Percentiles rank a stretch among this genome's conserved stretches.
These are phyloP conservation scores for Beauveria scarabaeidicola DNA, from an alignment of 2,329 filamentous ascomycete genomes.

Conservation along the genomic window DNA sequence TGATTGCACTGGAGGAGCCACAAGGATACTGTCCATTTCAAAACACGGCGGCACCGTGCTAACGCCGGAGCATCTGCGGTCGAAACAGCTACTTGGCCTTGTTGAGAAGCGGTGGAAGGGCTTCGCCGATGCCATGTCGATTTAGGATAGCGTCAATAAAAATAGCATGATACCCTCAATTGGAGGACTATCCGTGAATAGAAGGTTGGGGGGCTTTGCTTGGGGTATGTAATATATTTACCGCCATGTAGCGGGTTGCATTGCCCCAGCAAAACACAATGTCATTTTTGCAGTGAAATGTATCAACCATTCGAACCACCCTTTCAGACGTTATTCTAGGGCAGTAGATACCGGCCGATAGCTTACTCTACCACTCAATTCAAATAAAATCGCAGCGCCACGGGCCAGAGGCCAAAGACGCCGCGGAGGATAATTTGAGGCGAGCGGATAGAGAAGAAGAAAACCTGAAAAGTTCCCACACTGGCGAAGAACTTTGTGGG, in stretches of 20 bases:
- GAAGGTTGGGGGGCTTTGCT: neutral
- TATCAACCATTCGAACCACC: constrained; percentile 79
- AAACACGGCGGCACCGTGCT: constrained; percentile 74
- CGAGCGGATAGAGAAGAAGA: constrained; percentile 30
- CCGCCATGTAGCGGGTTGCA: neutral
- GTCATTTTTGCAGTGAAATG: constrained; percentile 32
- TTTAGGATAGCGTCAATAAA: constrained; percentile 31
- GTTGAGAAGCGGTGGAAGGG: constrained; percentile 28
- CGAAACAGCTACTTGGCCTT: constrained; percentile 44
- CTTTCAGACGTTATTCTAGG: constrained; percentile 70
- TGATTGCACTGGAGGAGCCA: constrained; percentile 47
- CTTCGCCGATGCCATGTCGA: constrained; percentile 24
- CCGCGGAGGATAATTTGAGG: constrained; percentile 21
- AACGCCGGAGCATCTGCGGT: constrained; percentile 55
- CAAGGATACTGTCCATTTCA: constrained; percentile 61
- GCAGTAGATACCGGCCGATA: constrained; percentile 80
- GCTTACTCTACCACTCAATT: constrained; percentile 55
- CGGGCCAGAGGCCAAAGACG: constrained; percentile 15
- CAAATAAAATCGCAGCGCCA: constrained; percentile 47
- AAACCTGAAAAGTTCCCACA: constrained; percentile 14
- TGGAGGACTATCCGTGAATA: neutral
- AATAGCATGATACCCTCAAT: constrained; percentile 20
- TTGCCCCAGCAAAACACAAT: constrained; percentile 8
- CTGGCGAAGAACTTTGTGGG: constrained; percentile 3
- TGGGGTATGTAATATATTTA: neutral